Base-by-base conservation (phyloP, 2,329 filamentous ascomycete genomes). In the Pyrenochaeta sp. region DNA sequence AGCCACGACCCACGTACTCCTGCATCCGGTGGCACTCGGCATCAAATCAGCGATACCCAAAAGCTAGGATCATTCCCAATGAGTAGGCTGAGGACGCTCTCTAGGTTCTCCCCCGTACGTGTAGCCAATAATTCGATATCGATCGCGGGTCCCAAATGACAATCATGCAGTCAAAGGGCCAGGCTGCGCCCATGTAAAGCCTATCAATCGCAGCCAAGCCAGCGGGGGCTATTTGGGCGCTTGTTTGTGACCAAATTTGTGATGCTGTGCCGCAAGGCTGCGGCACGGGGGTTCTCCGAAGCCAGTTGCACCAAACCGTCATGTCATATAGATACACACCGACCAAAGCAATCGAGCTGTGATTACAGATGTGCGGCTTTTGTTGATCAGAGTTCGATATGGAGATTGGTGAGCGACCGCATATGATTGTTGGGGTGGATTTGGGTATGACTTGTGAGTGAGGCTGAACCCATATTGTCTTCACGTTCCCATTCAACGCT, bases 391-490 rank as follows among this genome's bases (percentile, higher is more conserved):
- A 31, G 36, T n/a, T 17, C 35, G 8, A 36, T n/a, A 60, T 58
- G 50, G 45, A 53, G 29, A 34, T 29, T 38, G 55, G 32, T 29
- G 46, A 58, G 24, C 61, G 53, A 37, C 66, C 66, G 21, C 61
- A 71, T 15, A 60, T 69, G 63, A 56, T 69, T 4, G 51, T 70
- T 26, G 63, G 60, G 3, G 50, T 69, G 18, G 66, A 72, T 46
- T 55, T 70, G 47, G 69, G 69, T 8, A 72, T 71, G 68, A 71
- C 68, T 10, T 69, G 68, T 70, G 53, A 58, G 65, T 69, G 10
- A 44, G 14, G 30, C 28, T 45, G 28, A 13, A 11, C 22, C 7
- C 22, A 24, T 10, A 27, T 27, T 27, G 27, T 17, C 9, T 30
- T 28, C 41, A 37, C 34, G 37, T 35, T 27, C 31, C 37, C 7